phyloP scores from a whole-genome alignment of 192 early-diverging fungal genomes.

The Cetraspora pellucida region DNA sequence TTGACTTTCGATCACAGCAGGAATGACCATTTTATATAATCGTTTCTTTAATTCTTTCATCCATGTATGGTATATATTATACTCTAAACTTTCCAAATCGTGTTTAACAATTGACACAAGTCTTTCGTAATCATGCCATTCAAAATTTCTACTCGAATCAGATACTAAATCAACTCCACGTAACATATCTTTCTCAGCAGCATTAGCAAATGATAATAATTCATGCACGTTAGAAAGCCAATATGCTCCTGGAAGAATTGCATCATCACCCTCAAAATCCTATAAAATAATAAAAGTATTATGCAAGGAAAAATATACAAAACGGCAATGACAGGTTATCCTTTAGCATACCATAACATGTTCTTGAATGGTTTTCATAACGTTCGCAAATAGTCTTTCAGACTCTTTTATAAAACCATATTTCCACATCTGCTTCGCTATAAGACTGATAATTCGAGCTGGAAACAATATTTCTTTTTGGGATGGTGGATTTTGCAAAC shows the following conservation, averaged over 20 bases:
- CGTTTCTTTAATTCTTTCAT: conserved; percentile 97
- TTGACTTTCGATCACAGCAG: conserved; percentile 95
- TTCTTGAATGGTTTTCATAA: conserved; percentile 80
- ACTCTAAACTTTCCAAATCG: conserved; percentile 88
- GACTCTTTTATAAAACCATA: conserved; percentile 82
- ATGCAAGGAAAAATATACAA: not conserved
- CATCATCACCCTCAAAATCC: conserved; percentile 82
- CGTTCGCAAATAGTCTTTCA: conserved; percentile 81
- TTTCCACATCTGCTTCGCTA: conserved; percentile 85
- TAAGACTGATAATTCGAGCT: conserved; percentile 86
- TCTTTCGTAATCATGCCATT: conserved; percentile 74
- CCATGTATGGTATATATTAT: conserved; percentile 98
- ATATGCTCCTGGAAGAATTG: conserved; percentile 81
- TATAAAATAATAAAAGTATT: conserved; percentile 14
- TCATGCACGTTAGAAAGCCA: conserved; percentile 98
- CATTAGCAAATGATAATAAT: conserved; percentile 84
- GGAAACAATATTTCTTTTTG: conserved; percentile 94
- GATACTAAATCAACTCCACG: conserved; percentile 68
- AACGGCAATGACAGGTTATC: not conserved
- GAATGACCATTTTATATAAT: conserved; percentile 91
- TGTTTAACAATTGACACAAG: conserved; percentile 83
- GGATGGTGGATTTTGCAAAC: conserved; percentile 71
- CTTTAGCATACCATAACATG: conserved; percentile 57
- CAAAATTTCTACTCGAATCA: conserved; percentile 58
- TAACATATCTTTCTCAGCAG: conserved; percentile 70